phyloP scores from a whole-genome alignment of 257 asterid genomes.

The Henckelia pumila region DNA sequence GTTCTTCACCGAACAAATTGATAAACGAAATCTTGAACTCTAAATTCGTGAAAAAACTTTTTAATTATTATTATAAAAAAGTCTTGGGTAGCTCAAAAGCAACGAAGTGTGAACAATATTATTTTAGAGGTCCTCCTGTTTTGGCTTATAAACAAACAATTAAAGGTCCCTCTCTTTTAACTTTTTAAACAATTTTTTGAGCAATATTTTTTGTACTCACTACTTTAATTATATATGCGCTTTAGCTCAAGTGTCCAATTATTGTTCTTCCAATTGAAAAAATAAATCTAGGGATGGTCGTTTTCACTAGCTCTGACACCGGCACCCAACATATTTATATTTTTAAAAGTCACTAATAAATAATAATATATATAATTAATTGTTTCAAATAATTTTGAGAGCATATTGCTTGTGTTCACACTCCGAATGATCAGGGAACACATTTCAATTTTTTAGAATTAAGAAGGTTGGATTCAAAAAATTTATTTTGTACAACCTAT shows the following conservation, averaged over 20 bases:
- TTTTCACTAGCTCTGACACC: constrained; percentile 31
- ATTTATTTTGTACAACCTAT: too few relatives aligned
- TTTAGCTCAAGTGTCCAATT: neutral
- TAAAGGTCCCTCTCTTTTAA: neutral
- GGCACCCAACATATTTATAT: constrained; percentile 9
- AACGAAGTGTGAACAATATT: neutral
- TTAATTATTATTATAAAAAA: too few relatives aligned
- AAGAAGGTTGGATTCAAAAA: too few relatives aligned
- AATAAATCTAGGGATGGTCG: constrained; percentile 32
- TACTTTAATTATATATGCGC: neutral
- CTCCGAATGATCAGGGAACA: constrained; percentile 26
- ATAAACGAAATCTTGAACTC: too few relatives aligned
- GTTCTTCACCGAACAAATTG: too few relatives aligned
- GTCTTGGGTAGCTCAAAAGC: neutral
- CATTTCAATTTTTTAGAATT: too few relatives aligned
- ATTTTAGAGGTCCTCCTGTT: neutral
- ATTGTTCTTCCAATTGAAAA: neutral
- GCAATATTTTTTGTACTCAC: neutral
- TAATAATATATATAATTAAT: too few relatives aligned
- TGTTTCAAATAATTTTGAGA: constrained; percentile 5
- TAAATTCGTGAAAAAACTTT: too few relatives aligned
- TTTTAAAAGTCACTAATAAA: neutral
- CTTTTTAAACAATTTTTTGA: too few relatives aligned
- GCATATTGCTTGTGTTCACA: constrained; percentile 24
- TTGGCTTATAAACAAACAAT: neutral